A percentile compares a stretch with the other conserved stretches of the same genome.
phyloP scores from a whole-genome alignment of 768 basidiomycete species.

The Leucocoprinus leucothites region DNA sequence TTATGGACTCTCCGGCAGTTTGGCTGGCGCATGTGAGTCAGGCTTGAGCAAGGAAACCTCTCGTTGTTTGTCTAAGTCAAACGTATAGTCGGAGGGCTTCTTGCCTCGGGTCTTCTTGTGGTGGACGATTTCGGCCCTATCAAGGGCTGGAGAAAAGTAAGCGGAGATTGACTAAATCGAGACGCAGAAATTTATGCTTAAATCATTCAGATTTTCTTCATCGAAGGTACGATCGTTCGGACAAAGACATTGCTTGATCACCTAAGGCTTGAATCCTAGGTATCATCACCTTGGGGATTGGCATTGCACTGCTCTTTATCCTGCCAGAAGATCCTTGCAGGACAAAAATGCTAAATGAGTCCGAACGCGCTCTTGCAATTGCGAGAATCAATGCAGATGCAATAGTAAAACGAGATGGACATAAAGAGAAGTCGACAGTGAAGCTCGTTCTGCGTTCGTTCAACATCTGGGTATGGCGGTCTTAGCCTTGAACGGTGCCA shows the following conservation, averaged over 20 bases:
- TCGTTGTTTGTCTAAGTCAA: background rate
- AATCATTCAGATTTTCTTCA: slow-evolving; percentile 32
- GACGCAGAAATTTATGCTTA: background rate
- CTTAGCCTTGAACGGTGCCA: too few relatives aligned
- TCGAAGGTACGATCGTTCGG: slow-evolving; percentile 29
- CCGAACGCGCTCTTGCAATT: slow-evolving; percentile 25
- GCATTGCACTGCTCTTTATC: slow-evolving; percentile 22
- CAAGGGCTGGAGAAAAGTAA: slow-evolving; percentile 31
- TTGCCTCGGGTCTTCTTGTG: slow-evolving; percentile 32
- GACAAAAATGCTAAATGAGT: slow-evolving; percentile 24
- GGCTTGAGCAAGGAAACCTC: background rate
- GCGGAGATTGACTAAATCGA: background rate
- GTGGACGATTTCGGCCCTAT: slow-evolving; percentile 27
- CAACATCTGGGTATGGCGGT: slow-evolving; percentile 16
- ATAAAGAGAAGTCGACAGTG: slow-evolving; percentile 12
- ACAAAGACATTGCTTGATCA: background rate
- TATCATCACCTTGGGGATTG: slow-evolving; percentile 26
- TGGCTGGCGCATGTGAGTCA: slow-evolving; percentile 34
- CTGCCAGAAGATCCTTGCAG: slow-evolving; percentile 25
- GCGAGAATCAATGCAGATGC: slow-evolving; percentile 28
- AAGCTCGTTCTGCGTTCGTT: slow-evolving; percentile 13
- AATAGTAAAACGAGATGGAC: slow-evolving; percentile 11
- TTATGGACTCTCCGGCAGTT: slow-evolving; percentile 28
- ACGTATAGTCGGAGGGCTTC: slow-evolving; percentile 30
- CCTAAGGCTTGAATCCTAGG: slow-evolving; percentile 13